Evolutionary conservation across 2,329 filamentous ascomycete genomes (phyloP).

Genomic region (Aspergillus phoenicis): DNA sequence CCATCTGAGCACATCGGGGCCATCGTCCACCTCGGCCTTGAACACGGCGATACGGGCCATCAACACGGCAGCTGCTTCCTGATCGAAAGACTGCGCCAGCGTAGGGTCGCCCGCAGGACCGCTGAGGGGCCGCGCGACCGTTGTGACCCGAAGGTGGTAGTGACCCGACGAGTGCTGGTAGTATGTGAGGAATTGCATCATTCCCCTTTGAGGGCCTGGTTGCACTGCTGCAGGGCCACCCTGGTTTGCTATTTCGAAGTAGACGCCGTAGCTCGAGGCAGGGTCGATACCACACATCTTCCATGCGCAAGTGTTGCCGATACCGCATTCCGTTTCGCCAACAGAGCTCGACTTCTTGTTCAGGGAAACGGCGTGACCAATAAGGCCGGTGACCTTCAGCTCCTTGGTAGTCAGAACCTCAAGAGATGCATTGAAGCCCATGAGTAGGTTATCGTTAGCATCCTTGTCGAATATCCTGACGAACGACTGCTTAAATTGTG

Average conservation of each 20-base stretch:
- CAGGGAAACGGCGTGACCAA: conserved; percentile 92
- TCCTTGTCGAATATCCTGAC: conserved; percentile 97
- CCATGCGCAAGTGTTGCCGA: conserved; percentile 98
- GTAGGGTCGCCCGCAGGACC: conserved; percentile 92
- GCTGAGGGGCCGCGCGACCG: conserved; percentile 85
- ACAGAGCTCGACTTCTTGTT: conserved; percentile 98
- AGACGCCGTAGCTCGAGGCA: conserved; percentile 88
- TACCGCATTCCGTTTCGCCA: conserved; percentile 96
- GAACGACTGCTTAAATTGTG: conserved; percentile 99
- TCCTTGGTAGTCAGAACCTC: conserved; percentile 98
- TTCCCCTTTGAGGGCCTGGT: conserved; percentile 83
- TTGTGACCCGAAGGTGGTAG: conserved; percentile 94
- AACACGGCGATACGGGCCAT: conserved; percentile 99
- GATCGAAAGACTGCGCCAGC: conserved; percentile 95
- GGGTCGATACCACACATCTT: conserved; percentile 99
- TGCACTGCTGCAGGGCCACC: conserved; percentile 83
- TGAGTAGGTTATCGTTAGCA: conserved; percentile 86
- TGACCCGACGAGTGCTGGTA: conserved; percentile 97
- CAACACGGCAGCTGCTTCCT: conserved; percentile 93
- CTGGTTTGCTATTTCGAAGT: conserved; percentile 96
- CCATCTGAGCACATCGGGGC: conserved; percentile 97
- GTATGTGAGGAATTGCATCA: conserved; percentile 98
- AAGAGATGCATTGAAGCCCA: conserved; percentile 97
- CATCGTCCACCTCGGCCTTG: conserved; percentile 97
- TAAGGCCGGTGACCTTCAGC: conserved; percentile 94